Conservation (phyloP, 345 rosid genomes). For the Dovyalis caffra region DNA sequence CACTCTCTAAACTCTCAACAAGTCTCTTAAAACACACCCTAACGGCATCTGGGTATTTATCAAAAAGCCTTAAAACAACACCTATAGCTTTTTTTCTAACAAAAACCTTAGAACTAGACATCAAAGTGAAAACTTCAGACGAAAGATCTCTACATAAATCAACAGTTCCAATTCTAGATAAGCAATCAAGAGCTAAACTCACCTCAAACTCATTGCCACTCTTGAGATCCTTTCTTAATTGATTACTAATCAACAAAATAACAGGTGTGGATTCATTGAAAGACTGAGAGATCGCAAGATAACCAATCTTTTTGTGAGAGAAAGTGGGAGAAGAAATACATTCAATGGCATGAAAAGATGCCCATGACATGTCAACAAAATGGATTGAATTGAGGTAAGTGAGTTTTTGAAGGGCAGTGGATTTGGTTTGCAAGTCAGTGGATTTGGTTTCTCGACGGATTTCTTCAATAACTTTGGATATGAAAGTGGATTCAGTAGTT, state of each 20-base stretch:
- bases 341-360: conserved; percentile 82
- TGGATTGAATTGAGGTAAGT: conserved; percentile 72
- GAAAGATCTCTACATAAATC: conserved; percentile 92
- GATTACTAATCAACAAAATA: conserved; percentile 76
- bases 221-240: conserved; percentile 78
- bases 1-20: conserved; percentile 83
- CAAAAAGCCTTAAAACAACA: conserved; percentile 74
- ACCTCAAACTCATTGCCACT: conserved; percentile 71
- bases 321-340: conserved; percentile 77
- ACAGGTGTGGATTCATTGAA: conserved; percentile 81
- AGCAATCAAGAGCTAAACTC: conserved; percentile 77
- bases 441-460: conserved; percentile 84
- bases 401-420: conserved; percentile 84
- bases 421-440: conserved; percentile 79
- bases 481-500: conserved; percentile 49
- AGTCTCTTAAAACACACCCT: conserved; percentile 86
- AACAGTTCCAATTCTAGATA: conserved; percentile 63
- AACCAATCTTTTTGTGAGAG: conserved; percentile 68
- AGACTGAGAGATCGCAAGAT: conserved; percentile 77
- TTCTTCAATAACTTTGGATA: conserved; percentile 74
- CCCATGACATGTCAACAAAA: conserved; percentile 84
- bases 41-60: conserved; percentile 83
- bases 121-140: conserved; percentile 70
- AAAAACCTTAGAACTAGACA: conserved; percentile 60
- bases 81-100: conserved; percentile 78